These are phyloP conservation scores for Clohesyomyces aquaticus DNA, from an alignment of 495 filamentous ascomycete genomes.

Conservation along the genomic window DNA sequence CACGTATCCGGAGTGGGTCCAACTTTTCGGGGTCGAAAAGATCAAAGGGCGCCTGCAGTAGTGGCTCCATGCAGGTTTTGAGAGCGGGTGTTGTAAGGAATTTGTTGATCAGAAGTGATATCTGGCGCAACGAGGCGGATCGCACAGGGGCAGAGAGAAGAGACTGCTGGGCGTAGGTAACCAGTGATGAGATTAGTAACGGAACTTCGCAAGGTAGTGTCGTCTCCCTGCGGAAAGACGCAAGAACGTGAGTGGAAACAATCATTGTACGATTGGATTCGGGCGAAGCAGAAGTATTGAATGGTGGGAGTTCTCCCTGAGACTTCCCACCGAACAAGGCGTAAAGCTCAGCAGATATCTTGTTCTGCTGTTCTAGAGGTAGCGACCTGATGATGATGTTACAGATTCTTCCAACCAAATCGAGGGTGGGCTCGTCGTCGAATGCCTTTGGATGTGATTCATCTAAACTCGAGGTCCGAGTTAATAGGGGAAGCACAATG, in stretches of 20 bases:
- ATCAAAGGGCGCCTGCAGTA: conserved; percentile 43
- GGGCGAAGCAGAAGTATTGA: conserved; percentile 16
- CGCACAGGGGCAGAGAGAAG: conserved; percentile 39
- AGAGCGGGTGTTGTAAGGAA: conserved; percentile 58
- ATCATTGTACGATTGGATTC: conserved; percentile 49
- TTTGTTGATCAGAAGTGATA: conserved; percentile 70
- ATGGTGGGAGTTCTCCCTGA: conserved; percentile 31
- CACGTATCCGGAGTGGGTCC: conserved; percentile 42
- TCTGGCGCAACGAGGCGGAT: conserved; percentile 60
- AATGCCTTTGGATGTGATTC: conserved; percentile 47
- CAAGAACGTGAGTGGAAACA: conserved; percentile 64
- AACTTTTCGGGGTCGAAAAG: conserved; percentile 43
- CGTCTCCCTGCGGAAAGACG: conserved; percentile 58
- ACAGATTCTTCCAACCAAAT: conserved; percentile 66
- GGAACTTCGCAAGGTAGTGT: conserved; percentile 32
- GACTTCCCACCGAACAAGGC: conserved; percentile 53
- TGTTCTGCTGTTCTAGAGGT: conserved; percentile 57
- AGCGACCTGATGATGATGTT: conserved; percentile 64
- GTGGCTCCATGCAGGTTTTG: conserved; percentile 36
- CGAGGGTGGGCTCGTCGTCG: conserved; percentile 54
- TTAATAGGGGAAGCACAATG: conserved; percentile 55
- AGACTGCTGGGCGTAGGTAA: conserved; percentile 22
- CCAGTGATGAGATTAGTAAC: conserved; percentile 44
- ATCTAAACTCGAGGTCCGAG: conserved; percentile 26
- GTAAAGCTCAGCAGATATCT: conserved; percentile 60